Evolutionary conservation across 2,329 filamentous ascomycete species (phyloP), one percentile per base, ranked within the genome.

Genomic region (Polytolypa hystricis): DNA sequence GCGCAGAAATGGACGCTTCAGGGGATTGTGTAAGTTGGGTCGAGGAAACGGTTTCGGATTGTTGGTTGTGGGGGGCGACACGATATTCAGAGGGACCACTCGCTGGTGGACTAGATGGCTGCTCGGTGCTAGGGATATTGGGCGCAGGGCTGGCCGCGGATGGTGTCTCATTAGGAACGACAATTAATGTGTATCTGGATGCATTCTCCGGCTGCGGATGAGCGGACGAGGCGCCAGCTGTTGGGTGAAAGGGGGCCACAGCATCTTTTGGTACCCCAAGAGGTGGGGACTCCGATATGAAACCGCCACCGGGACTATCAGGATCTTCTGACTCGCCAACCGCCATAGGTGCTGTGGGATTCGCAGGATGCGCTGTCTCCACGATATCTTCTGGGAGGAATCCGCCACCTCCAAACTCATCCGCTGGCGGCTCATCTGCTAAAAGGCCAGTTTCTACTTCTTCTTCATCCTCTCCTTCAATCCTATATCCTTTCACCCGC

Each of bases 401-500:
- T 1, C 61, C 62, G 19, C 60, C 60, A 8, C 53, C 59, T n/a
- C 53, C 42, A 5, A 46, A 43, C 17, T 47, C 45, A 12, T 45
- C 41, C 15, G 10, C 29, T 17, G 16, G 14, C 12, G 6, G 60
- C 30, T 51, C 47, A 4, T 53, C 64, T 21, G 14, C n/a, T 11
- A 29, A 29, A n/a, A 19, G 57, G 54, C 5, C 56, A 54, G 16
- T 57, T 41, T 30, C 54, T 52, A 50, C 50, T 4, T 61, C 61
- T 31, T 60, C 44, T 28, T 61, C 58, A 16, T 56, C 53, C 18
- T 61, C 55, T 16, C 53, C 50, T 35, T 60, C 54, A 34, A 51
- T 44, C 5, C 53, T 58, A 49, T 74, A 74, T 18, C 61, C 72
- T 56, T 78, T 81, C 23, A 93, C 77, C 41, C 81, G 70, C 54